Evolutionary conservation across 306 rosid genomes (phyloP).

Genomic region (Sophora flavescens): DNA sequence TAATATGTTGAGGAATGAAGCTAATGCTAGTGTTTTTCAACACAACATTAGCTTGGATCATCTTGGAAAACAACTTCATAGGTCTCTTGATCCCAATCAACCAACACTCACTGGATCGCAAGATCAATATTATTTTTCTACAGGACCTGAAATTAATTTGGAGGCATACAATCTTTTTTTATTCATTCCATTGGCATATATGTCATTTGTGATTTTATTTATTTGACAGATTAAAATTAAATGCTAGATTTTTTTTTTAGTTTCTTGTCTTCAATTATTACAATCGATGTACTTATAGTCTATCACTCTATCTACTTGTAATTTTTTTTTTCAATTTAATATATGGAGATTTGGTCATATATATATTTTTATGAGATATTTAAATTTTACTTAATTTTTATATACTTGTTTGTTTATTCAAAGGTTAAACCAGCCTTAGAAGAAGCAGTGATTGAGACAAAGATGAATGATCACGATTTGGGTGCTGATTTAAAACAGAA

Average conservation of each 20-base stretch:
- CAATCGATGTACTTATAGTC: too few species aligned
- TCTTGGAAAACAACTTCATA: neutral
- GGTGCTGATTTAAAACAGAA: neutral
- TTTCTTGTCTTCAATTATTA: neutral
- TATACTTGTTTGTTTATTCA: neutral
- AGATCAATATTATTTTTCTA: neutral
- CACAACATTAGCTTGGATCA: neutral
- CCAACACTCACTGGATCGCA: neutral
- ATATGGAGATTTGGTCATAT: too few species aligned
- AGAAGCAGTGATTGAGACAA: neutral
- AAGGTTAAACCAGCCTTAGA: slow-evolving; percentile 15
- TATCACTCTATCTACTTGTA: too few species aligned
- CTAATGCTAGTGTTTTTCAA: neutral
- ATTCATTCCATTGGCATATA: neutral
- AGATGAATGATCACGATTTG: neutral
- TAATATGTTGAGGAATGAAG: neutral
- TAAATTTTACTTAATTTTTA: neutral
- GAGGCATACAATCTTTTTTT: slow-evolving; percentile 13
- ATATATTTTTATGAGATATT: neutral
- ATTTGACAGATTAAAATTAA: neutral
- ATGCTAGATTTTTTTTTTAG: neutral
- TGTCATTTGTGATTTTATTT: neutral
- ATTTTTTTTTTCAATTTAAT: too few species aligned
- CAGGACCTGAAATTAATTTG: neutral
- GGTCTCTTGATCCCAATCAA: neutral